Percentiles rank a stretch among this genome's conserved stretches.
These are phyloP conservation scores for Tulasnella sp. DNA, from an alignment of 768 basidiomycete genomes.

Conservation along the genomic window DNA sequence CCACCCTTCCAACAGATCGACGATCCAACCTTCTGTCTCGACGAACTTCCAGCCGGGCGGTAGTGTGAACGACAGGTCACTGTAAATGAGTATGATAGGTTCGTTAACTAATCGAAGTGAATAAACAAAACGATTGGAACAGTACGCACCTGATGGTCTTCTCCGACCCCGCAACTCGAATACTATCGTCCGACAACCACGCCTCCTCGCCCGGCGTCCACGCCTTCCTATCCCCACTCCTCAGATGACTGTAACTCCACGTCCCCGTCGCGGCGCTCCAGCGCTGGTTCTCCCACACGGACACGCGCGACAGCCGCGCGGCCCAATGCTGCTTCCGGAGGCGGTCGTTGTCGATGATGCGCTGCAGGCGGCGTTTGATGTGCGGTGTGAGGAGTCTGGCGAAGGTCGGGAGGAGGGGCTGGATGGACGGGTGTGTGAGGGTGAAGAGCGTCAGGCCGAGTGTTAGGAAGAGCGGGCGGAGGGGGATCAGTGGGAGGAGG, in stretches of 20 bases:
- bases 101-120: conserved; percentile 26
- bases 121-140: not conserved
- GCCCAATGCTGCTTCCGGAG: conserved; percentile 54
- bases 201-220: conserved; percentile 45
- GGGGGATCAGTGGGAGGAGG: conserved; percentile 27
- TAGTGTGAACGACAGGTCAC: conserved; percentile 71
- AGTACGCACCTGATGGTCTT: conserved; percentile 51
- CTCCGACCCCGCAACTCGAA: conserved; percentile 20
- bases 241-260: conserved; percentile 24
- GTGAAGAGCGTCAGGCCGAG: conserved; percentile 41
- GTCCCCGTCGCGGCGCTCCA: conserved; percentile 29
- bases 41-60: conserved; percentile 63
- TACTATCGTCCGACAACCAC: too few relatives aligned
- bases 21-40: conserved; percentile 64
- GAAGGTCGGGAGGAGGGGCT: conserved; percentile 26
- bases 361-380: conserved; percentile 23
- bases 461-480: conserved; percentile 39
- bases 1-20: conserved; percentile 52
- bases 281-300: conserved; percentile 73
- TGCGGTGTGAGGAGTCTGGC: conserved; percentile 21
- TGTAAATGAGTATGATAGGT: conserved; percentile 34
- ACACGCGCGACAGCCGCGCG: conserved; percentile 51
- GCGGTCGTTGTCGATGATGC: conserved; percentile 48
- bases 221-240: conserved; percentile 53
- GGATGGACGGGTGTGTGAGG: conserved; percentile 40